Conservation (phyloP, 1,284 basidiomycete genomes). For the Athelia sp. region DNA sequence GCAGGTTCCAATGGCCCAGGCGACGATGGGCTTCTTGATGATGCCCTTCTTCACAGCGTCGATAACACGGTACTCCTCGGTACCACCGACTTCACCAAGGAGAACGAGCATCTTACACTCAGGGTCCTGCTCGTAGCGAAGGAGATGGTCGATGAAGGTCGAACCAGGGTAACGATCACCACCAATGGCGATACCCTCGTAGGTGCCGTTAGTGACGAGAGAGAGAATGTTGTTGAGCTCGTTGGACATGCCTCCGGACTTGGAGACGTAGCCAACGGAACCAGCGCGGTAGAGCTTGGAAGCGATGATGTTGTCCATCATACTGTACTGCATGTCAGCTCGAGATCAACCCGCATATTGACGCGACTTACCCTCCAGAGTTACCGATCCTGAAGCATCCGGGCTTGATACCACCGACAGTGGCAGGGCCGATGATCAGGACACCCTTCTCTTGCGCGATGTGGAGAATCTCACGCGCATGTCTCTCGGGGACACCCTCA, state of each 20-base stretch:
- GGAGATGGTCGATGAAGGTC: constrained; percentile 98
- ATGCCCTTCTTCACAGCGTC: constrained; percentile 92
- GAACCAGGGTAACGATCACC: constrained; percentile 98
- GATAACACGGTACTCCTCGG: constrained; percentile 99
- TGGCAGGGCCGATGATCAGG: constrained; percentile 96
- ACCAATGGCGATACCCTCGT: constrained; percentile 99
- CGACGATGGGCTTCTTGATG: constrained; percentile 98
- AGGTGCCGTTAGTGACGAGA: constrained; percentile 95
- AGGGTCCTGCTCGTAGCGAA: constrained; percentile 96
- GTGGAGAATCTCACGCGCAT: constrained; percentile 95
- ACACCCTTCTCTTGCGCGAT: constrained; percentile 84
- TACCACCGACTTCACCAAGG: constrained; percentile 97
- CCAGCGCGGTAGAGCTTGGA: constrained; percentile 98
- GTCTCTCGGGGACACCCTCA: constrained; percentile 97
- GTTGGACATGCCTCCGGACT: constrained; percentile 99
- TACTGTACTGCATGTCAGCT: constrained; percentile 40
- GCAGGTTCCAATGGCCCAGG: constrained; percentile 99
- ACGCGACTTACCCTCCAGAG: constrained; percentile 77
- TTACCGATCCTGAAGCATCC: constrained; percentile 99
- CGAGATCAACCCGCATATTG: constrained; percentile 1
- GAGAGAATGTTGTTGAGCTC: constrained; percentile 99
- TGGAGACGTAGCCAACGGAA: constrained; percentile 98
- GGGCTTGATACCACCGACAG: constrained; percentile 99
- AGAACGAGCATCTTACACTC: constrained; percentile 99
- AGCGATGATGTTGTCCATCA: constrained; percentile 99